These are phyloP conservation scores for Botrytis pseudocinerea DNA, from an alignment of 2,329 filamentous ascomycete genomes.

Conservation along the genomic window DNA sequence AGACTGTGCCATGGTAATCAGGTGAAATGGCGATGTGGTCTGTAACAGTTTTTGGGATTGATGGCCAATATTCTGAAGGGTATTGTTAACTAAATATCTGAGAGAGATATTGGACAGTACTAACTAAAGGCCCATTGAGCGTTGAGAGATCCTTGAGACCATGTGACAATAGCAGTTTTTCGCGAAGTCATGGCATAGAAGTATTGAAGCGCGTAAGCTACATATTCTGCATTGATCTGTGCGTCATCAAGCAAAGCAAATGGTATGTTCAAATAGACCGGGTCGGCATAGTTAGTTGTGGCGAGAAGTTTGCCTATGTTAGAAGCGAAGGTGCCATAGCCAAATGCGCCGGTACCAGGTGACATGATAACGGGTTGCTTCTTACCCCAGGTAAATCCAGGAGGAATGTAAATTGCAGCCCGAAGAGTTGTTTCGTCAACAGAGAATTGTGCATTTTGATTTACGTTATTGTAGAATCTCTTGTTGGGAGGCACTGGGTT, in stretches of 20 bases:
- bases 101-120: background rate
- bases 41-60: conserved; percentile 46
- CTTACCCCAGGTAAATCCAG: conserved; percentile 49
- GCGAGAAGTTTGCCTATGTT: conserved; percentile 53
- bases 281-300: conserved; percentile 47
- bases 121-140: conserved; percentile 56
- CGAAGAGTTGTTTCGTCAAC: conserved; percentile 49
- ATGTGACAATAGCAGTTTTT: conserved; percentile 50
- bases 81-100: background rate
- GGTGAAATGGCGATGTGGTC: conserved; percentile 55
- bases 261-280: conserved; percentile 58
- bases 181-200: conserved; percentile 44
- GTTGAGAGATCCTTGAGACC: conserved; percentile 57
- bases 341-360: conserved; percentile 53
- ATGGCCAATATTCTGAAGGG: conserved; percentile 52
- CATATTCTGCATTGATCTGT: conserved; percentile 55
- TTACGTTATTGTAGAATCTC: conserved; percentile 33
- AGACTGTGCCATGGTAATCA: conserved; percentile 53
- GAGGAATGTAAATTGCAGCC: conserved; percentile 54
- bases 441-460: conserved; percentile 50
- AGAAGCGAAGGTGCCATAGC: conserved; percentile 40
- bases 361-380: conserved; percentile 53
- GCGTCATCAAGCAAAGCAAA: conserved; percentile 49
- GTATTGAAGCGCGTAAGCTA: conserved; percentile 60
- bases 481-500: background rate